phyloP scores from a whole-genome alignment of 306 rosid species.

The Macrotyloma uniflorum region DNA sequence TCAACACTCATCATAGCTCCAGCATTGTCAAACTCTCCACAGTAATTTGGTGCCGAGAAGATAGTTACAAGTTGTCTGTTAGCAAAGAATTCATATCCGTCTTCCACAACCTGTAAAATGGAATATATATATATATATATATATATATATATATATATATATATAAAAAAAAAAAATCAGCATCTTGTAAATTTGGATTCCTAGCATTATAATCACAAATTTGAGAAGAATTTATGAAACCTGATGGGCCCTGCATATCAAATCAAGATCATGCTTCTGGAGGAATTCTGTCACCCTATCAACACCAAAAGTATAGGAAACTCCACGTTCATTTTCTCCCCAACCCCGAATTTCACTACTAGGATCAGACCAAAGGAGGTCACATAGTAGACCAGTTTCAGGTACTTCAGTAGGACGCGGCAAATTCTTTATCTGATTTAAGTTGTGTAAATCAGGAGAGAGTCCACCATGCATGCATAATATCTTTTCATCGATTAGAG shows the following conservation, averaged over 20 bases:
- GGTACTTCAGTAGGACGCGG: constrained; percentile 76
- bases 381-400: constrained; percentile 77
- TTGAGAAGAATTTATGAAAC: constrained; percentile 41
- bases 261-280: constrained; percentile 69
- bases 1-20: constrained; percentile 91
- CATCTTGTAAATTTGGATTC: constrained; percentile 22
- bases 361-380: constrained; percentile 94
- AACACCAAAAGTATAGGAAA: constrained; percentile 79
- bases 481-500: constrained; percentile 77
- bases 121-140: background rate
- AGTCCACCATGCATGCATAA: constrained; percentile 96
- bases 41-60: constrained; percentile 92
- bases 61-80: constrained; percentile 76
- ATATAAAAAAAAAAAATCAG: no score
- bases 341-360: constrained; percentile 62
- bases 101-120: constrained; percentile 79
- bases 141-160: no score
- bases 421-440: constrained; percentile 63
- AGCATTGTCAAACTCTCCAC: constrained; percentile 92
- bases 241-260: constrained; percentile 93
- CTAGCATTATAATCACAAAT: background rate
- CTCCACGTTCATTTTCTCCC: constrained; percentile 84
- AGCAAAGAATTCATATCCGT: constrained; percentile 93
- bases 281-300: constrained; percentile 71
- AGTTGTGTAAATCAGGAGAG: constrained; percentile 65